Percentiles rank a stretch among this genome's conserved stretches.
phyloP scores from a whole-genome alignment of 2,329 filamentous ascomycete genomes.

The Endothia cerciana region DNA sequence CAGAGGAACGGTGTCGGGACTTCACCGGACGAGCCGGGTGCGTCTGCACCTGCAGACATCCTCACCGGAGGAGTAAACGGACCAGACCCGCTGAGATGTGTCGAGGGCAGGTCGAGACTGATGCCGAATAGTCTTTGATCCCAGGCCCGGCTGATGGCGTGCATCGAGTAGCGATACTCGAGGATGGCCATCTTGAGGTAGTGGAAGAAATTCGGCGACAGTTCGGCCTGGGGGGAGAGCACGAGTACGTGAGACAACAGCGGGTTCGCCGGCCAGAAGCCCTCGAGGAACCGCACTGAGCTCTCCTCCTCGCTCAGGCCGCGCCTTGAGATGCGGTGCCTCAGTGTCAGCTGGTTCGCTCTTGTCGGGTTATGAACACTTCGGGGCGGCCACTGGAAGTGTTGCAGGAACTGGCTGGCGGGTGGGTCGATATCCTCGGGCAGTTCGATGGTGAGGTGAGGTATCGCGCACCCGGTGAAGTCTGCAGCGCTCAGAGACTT shows the following conservation, averaged over 20 bases:
- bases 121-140: slow-evolving; percentile 71
- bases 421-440: slow-evolving; percentile 70
- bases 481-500: slow-evolving; percentile 76
- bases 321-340: slow-evolving; percentile 70
- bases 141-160: slow-evolving; percentile 48
- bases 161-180: slow-evolving; percentile 73
- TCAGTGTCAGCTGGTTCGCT: slow-evolving; percentile 66
- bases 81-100: slow-evolving; percentile 63
- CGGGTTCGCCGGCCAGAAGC: slow-evolving; percentile 77
- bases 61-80: slow-evolving; percentile 52
- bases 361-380: slow-evolving; percentile 43
- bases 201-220: slow-evolving; percentile 82
- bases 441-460: slow-evolving; percentile 83
- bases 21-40: slow-evolving; percentile 29
- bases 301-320: slow-evolving; percentile 69
- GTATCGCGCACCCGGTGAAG: slow-evolving; percentile 69
- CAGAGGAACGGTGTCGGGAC: slow-evolving; percentile 71
- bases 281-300: slow-evolving; percentile 77
- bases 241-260: slow-evolving; percentile 76
- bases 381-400: slow-evolving; percentile 69
- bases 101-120: slow-evolving; percentile 74
- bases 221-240: slow-evolving; percentile 78
- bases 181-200: slow-evolving; percentile 73
- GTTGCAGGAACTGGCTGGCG: slow-evolving; percentile 64
- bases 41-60: slow-evolving; percentile 18